These are phyloP conservation scores for Curvularia hawaiiensis DNA, from an alignment of 2,329 filamentous ascomycete genomes.

Conservation along the genomic window DNA sequence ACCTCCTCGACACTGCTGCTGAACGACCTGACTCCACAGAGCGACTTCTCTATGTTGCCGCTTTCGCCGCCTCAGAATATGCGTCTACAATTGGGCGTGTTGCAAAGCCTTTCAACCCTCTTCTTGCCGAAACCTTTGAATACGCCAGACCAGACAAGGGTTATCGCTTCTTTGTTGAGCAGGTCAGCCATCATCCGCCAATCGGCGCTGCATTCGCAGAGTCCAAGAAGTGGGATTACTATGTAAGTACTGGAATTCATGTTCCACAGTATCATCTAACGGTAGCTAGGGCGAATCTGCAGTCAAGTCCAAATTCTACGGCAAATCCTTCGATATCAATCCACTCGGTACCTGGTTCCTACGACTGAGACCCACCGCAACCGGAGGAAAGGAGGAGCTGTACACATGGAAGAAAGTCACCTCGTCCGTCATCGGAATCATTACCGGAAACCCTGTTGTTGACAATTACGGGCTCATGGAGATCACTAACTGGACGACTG, in stretches of 20 bases:
- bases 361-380: constrained; percentile 74
- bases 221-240: constrained; percentile 94
- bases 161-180: constrained; percentile 97
- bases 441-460: constrained; percentile 94
- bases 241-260: constrained; percentile 49
- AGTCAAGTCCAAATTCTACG: constrained; percentile 96
- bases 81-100: constrained; percentile 96
- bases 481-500: constrained; percentile 95
- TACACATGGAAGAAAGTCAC: constrained; percentile 99
- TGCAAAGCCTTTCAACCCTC: constrained; percentile 96
- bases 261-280: constrained; percentile 18
- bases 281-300: constrained; percentile 78
- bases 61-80: constrained; percentile 95
- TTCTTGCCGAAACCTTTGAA: constrained; percentile 95
- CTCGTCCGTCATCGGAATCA: constrained; percentile 96
- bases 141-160: constrained; percentile 95
- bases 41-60: constrained; percentile 90
- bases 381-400: constrained; percentile 72
- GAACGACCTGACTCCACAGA: constrained; percentile 87
- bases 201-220: constrained; percentile 94
- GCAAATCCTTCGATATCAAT: constrained; percentile 96
- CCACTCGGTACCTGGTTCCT: constrained; percentile 97
- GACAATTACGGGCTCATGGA: constrained; percentile 98
- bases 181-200: constrained; percentile 96
- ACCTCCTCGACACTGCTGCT: constrained; percentile 86